phyloP scores from a whole-genome alignment of 805 yeast genomes.

The Candida rishiriensis region DNA sequence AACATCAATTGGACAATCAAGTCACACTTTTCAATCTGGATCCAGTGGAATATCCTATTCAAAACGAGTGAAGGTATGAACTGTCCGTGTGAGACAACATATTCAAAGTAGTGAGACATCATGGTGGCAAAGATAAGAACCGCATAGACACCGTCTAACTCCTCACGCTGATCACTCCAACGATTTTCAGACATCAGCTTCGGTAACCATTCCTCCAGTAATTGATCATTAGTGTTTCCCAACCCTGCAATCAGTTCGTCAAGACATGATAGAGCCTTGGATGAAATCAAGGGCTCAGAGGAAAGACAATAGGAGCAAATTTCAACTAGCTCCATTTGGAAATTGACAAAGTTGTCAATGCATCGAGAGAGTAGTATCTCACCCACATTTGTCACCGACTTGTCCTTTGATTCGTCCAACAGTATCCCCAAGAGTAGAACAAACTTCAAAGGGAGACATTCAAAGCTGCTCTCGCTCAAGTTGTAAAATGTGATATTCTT shows the following conservation, averaged over 20 bases:
- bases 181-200: constrained; percentile 3
- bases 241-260: constrained; percentile 13
- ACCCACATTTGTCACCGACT: background rate
- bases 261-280: constrained; percentile 7
- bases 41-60: constrained; percentile 1
- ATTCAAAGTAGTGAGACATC: constrained; percentile 2
- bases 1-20: background rate
- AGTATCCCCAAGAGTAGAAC: constrained; percentile 4
- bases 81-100: background rate
- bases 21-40: constrained; percentile 1
- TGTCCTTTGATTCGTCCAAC: background rate
- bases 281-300: background rate
- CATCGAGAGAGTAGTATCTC: constrained; percentile 14
- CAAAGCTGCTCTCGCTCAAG: background rate
- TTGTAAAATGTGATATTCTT: constrained; percentile 6
- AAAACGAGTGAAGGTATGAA: constrained; percentile 2
- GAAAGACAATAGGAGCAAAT: constrained; percentile 12
- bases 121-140: constrained; percentile 9
- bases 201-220: constrained; percentile 6
- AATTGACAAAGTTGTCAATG: constrained; percentile 9
- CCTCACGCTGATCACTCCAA: constrained; percentile 5
- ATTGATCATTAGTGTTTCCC: constrained; percentile 8
- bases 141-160: constrained; percentile 9
- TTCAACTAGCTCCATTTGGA: constrained; percentile 2
- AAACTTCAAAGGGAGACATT: constrained; percentile 7